Conservation (phyloP, 83 land plant genomes). For the Picea abies region DNA sequence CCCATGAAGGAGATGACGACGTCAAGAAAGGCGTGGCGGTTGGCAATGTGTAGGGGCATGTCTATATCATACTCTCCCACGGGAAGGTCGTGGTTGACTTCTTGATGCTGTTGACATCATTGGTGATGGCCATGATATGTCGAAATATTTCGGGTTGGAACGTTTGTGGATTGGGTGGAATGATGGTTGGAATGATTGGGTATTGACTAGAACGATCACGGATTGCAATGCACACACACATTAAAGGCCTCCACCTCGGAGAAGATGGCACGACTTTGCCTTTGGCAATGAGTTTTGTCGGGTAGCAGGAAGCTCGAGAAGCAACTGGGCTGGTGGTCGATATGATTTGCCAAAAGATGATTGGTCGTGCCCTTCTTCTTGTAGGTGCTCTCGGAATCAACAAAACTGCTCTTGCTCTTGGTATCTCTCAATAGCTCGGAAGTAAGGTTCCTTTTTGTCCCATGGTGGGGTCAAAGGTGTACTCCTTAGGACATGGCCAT, state of each 20-base stretch:
- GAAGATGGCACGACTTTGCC: constrained; percentile 78
- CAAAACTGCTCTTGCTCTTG: constrained; percentile 81
- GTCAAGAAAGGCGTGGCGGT: no score
- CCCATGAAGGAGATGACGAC: no score
- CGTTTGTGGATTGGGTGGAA: no score
- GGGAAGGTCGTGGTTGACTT: no score
- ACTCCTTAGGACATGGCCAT: constrained; percentile 62
- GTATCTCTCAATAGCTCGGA: constrained; percentile 51
- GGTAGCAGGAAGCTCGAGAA: constrained; percentile 87
- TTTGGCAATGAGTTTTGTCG: constrained; percentile 93
- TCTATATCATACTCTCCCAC: no score
- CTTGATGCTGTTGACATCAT: no score
- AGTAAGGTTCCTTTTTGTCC: constrained; percentile 99
- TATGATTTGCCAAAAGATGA: constrained; percentile 94
- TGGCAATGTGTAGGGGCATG: no score
- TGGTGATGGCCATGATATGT: no score
- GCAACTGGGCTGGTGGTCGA: constrained; percentile 94
- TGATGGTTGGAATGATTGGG: no score
- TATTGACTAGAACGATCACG: constrained; percentile 16
- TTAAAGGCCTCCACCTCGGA: constrained; percentile 95
- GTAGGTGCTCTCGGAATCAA: constrained; percentile 97
- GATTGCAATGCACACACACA: constrained; percentile 92
- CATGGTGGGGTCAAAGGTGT: constrained; percentile 99
- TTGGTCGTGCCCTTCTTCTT: constrained; percentile 89
- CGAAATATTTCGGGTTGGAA: no score